These are phyloP conservation scores for Paratinospora sagittata DNA, from an alignment of 164 flowering plant genomes.

Conservation along the genomic window DNA sequence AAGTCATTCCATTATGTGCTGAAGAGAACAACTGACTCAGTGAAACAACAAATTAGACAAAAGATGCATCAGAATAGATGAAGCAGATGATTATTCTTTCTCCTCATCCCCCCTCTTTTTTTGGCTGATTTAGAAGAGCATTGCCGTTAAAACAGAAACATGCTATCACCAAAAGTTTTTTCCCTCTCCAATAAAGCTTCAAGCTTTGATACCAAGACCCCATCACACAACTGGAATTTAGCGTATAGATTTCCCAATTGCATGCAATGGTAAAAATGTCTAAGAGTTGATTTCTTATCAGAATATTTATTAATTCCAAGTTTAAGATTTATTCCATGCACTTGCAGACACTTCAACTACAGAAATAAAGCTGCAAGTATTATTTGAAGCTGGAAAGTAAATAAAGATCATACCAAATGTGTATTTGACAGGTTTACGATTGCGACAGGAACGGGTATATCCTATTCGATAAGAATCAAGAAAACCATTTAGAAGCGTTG, in stretches of 20 bases:
- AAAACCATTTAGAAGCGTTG: conserved; percentile 31
- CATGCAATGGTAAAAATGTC: not conserved
- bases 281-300: not conserved
- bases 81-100: not conserved
- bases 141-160: not conserved
- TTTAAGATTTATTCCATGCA: not conserved
- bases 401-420: conserved; percentile 51
- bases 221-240: not conserved
- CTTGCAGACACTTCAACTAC: not conserved
- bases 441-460: conserved; percentile 49
- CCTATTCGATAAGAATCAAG: conserved; percentile 23
- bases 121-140: not conserved
- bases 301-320: no score
- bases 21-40: not conserved
- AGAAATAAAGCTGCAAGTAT: not conserved
- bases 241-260: not conserved
- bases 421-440: conserved; percentile 51
- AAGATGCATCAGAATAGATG: not conserved
- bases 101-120: not conserved
- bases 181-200: not conserved
- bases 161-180: not conserved
- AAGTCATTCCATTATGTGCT: no score
- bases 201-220: not conserved
- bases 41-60: not conserved
- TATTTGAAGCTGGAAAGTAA: not conserved